Conservation (phyloP, 805 yeast genomes). For the Cyberlindnera bimundalis region DNA sequence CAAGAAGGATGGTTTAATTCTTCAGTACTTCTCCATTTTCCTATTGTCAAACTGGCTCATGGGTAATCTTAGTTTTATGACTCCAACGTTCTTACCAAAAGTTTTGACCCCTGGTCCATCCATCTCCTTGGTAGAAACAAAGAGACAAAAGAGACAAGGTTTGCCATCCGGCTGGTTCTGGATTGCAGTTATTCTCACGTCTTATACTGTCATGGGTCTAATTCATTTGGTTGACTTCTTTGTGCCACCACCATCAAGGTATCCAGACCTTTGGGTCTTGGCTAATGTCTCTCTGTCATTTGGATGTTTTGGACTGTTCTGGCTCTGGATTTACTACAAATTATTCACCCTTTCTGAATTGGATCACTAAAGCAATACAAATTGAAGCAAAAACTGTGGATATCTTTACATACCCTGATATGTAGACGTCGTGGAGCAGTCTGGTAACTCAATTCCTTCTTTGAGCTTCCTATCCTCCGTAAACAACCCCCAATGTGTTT, state of each 20-base stretch:
- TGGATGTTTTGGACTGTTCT: constrained; percentile 68
- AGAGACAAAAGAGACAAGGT: constrained; percentile 37
- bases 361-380: background rate
- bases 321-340: constrained; percentile 77
- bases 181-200: constrained; percentile 45
- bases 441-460: constrained; percentile 39
- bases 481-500: constrained; percentile 70
- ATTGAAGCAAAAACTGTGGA: no score
- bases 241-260: constrained; percentile 49
- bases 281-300: constrained; percentile 72
- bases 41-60: constrained; percentile 75
- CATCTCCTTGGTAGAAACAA: constrained; percentile 30
- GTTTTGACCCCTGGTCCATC: constrained; percentile 45
- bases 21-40: constrained; percentile 67
- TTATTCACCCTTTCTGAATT: constrained; percentile 34
- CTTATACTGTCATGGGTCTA: constrained; percentile 48
- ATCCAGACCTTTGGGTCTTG: constrained; percentile 86
- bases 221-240: constrained; percentile 54
- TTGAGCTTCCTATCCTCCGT: constrained; percentile 45
- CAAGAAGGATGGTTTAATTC: constrained; percentile 63
- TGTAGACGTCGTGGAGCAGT: constrained; percentile 3
- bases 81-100: constrained; percentile 41
- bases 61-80: constrained; percentile 56
- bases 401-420: background rate
- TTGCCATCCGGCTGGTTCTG: constrained; percentile 50